phyloP scores from a whole-genome alignment of 176 grass and related monocot species.

The Eragrostis nindensis region DNA sequence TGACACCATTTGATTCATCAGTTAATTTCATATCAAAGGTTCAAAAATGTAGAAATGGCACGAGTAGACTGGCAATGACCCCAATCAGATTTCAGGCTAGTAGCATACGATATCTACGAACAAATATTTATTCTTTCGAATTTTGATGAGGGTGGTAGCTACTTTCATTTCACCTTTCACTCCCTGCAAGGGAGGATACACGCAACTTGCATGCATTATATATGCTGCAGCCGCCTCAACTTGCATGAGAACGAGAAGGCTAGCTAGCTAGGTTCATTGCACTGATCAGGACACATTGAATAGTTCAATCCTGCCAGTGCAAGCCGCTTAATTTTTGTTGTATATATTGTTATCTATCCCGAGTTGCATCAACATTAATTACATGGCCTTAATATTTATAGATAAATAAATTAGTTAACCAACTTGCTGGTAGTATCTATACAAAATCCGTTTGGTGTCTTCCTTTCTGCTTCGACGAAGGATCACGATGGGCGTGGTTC shows the following conservation, averaged over 20 bases:
- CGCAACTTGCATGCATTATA: slow-evolving; percentile 9
- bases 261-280: slow-evolving; percentile 37
- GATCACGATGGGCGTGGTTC: too few species aligned
- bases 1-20: too few species aligned
- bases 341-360: background rate
- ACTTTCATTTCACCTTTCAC: background rate
- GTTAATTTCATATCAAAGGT: too few species aligned
- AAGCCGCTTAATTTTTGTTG: background rate
- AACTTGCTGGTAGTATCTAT: background rate
- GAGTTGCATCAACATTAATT: background rate
- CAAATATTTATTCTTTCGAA: too few species aligned
- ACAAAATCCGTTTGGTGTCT: background rate
- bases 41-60: too few species aligned
- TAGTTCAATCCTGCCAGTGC: background rate
- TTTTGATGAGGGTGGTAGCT: background rate
- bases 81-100: too few species aligned
- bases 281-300: slow-evolving; percentile 23
- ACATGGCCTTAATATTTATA: background rate
- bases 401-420: background rate
- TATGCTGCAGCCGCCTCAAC: slow-evolving; percentile 19
- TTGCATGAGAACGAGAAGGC: slow-evolving; percentile 20
- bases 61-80: too few species aligned
- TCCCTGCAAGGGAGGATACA: background rate
- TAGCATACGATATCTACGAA: too few species aligned
- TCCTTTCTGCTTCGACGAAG: background rate